Base-by-base conservation (phyloP, 169 alveolate species). In the Fabrea salina region DNA sequence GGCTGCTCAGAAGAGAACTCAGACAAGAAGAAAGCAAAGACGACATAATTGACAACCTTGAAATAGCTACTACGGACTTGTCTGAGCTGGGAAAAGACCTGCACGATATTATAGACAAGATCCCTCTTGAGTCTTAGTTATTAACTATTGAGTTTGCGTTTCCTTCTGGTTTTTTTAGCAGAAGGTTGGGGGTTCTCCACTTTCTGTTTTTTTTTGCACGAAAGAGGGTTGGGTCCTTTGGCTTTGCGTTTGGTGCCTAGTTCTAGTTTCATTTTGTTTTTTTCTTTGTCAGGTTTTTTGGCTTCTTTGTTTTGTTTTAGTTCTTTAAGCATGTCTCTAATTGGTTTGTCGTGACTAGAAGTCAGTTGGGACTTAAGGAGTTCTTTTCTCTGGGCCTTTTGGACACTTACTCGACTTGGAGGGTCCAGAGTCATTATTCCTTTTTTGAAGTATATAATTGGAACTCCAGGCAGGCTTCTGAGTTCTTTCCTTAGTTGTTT, bases 221-320 rank as follows among this genome's bases (percentile, higher is more conserved):
- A 49, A 5, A 83, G 70, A 16, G 89, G 89, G 44, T 83, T 83
- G 8, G 89, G 89, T 0, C 89, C 89, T 27, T 59, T 44, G 1
- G 89, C 89, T 49, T 83, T 83, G 35, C 72, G 44, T 51, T 78
- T 68, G 54, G 27, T 51, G 27, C 47, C 79, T 6, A 81, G 59
- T 4, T 81, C 86, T 4, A 71, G 70, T 43, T 77, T 72, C 57
- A 57, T 50, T 22, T 56, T 22, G 16, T 13, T 75, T 22, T 72
- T 41, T 30, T 83, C 76, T 47, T 25, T 8, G 27, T 75, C 84
- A 0, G 19, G 32, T 5, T 64, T 40, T 39, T 64, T 56, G 33
- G 67, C 59, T 39, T 22, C 58, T 25, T 53, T 27, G 2, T 67
- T 43, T 57, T 77, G 79, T 41, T 51, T 56, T 25, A 64, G 49